Conservation (phyloP, 306 rosid genomes). For the Myrica gale region DNA sequence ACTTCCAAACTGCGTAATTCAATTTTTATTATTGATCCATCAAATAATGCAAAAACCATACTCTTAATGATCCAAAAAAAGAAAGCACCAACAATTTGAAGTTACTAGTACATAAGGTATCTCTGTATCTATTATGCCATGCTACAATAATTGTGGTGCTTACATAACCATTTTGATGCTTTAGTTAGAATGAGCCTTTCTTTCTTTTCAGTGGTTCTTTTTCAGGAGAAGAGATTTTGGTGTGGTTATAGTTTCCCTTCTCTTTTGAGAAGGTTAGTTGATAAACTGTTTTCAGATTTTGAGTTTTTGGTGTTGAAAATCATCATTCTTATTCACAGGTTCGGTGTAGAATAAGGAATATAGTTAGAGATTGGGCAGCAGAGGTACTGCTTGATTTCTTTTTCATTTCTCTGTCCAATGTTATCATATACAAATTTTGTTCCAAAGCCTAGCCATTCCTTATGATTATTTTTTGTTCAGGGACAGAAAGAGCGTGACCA, state of each 20-base stretch:
- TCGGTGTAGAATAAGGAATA: conserved; percentile 79
- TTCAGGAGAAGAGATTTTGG: neutral
- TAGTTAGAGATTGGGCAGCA: conserved; percentile 94
- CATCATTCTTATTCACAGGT: conserved; percentile 49
- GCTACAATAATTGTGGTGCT: neutral
- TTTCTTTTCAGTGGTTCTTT: conserved; percentile 1
- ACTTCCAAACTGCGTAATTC: neutral
- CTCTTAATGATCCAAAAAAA: neutral
- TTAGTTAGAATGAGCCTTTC: neutral
- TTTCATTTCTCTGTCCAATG: conserved; percentile 2
- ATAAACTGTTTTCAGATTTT: neutral
- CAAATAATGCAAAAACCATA: neutral
- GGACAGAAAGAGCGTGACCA: conserved; percentile 94
- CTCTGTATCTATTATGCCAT: neutral
- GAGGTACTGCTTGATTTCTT: conserved; percentile 54
- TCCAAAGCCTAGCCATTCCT: conserved; percentile 11
- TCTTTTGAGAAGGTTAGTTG: conserved; percentile 9
- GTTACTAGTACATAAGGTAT: neutral
- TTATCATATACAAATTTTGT: conserved; percentile 13
- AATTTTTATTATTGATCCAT: neutral
- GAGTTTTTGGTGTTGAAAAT: neutral
- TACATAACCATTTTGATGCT: neutral
- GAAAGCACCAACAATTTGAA: neutral
- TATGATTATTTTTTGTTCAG: conserved; percentile 40
- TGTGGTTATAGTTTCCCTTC: neutral